Evolutionary conservation across 164 flowering plant species (phyloP).

Genomic region (Tinospora cordifolia): DNA sequence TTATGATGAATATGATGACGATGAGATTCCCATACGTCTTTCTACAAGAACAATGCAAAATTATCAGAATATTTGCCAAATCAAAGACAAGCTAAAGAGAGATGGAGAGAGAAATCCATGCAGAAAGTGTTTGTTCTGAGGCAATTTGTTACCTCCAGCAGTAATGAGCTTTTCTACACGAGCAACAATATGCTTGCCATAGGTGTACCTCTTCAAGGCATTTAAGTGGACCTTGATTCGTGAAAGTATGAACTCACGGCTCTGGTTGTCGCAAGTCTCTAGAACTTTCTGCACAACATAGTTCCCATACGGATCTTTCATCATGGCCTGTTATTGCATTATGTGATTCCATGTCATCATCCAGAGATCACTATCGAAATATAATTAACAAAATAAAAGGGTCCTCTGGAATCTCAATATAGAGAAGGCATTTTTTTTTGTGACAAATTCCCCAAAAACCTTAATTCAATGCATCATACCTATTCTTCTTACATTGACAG

Average conservation of each 20-base stretch:
- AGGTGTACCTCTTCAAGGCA: slow-evolving; percentile 70
- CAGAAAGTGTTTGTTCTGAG: background rate
- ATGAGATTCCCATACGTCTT: slow-evolving; percentile 38
- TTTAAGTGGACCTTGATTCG: slow-evolving; percentile 72
- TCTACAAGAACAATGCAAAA: slow-evolving; percentile 28
- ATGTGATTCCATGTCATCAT: background rate
- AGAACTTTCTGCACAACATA: slow-evolving; percentile 87
- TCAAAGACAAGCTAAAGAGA: background rate
- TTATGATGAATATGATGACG: slow-evolving; percentile 24
- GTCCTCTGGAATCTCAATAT: no score
- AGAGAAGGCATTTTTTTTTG: no score
- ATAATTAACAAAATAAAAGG: background rate
- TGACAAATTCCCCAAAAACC: background rate
- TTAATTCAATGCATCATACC: background rate
- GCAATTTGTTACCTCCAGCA: slow-evolving; percentile 51
- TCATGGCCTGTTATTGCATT: slow-evolving; percentile 63
- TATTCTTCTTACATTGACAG: no score
- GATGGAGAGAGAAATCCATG: background rate
- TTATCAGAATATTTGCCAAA: background rate
- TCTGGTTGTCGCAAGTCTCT: slow-evolving; percentile 70
- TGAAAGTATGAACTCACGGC: slow-evolving; percentile 60
- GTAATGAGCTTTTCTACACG: slow-evolving; percentile 82
- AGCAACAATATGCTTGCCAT: slow-evolving; percentile 82
- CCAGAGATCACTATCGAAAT: background rate
- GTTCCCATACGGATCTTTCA: slow-evolving; percentile 91